Percentiles rank a stretch among this genome's conserved stretches.
These are phyloP conservation scores for Imleria badia DNA, from an alignment of 768 basidiomycete species.

Conservation along the genomic window DNA sequence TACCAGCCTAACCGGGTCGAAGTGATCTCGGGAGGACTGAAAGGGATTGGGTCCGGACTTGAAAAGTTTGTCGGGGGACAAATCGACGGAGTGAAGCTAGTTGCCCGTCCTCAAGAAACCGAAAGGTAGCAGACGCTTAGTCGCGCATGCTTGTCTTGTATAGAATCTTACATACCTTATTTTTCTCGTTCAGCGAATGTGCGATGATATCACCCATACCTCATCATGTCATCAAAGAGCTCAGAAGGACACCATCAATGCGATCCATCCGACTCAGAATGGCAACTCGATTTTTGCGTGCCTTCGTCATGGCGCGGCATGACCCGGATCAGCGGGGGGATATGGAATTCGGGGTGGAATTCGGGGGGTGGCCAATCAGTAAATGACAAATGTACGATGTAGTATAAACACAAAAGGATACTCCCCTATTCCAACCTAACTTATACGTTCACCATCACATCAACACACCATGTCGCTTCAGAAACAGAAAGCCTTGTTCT, in stretches of 20 bases:
- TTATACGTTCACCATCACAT: constrained; percentile 11
- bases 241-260: constrained; percentile 32
- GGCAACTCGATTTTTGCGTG: constrained; percentile 31
- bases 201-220: constrained; percentile 12
- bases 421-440: neutral
- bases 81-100: constrained; percentile 46
- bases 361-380: constrained; percentile 31
- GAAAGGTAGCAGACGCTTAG: constrained; percentile 33
- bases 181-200: constrained; percentile 23
- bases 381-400: constrained; percentile 26
- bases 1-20: constrained; percentile 45
- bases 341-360: constrained; percentile 33
- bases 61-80: constrained; percentile 39
- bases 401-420: constrained; percentile 11
- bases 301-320: constrained; percentile 32
- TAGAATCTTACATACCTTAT: constrained; percentile 26
- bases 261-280: constrained; percentile 31
- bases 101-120: constrained; percentile 45
- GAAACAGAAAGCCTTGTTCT: constrained; percentile 31
- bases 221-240: constrained; percentile 25
- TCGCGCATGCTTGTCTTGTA: constrained; percentile 15
- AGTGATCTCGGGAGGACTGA: constrained; percentile 41
- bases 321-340: constrained; percentile 27
- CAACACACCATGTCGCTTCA: constrained; percentile 17
- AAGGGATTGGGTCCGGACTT: constrained; percentile 42